Evolutionary conservation across 108 stramenopile genomes (phyloP), one percentile per base, ranked within the genome.

Genomic region (Cyclotella sp.): DNA sequence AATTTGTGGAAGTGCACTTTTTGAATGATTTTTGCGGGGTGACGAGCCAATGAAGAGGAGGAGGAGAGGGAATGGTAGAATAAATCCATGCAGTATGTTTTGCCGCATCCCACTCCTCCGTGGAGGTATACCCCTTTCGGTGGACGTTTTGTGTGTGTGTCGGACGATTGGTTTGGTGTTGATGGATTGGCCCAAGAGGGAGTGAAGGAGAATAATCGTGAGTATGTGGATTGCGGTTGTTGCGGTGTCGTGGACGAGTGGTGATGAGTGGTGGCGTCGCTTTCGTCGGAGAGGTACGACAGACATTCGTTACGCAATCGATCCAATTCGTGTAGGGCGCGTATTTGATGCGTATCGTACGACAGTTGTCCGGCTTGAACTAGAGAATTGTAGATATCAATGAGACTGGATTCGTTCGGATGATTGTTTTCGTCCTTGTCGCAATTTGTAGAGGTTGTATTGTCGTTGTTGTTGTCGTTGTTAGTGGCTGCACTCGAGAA

Each of bases 1-100:
- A 99, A 99, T 82, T 97, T 90, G 84, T 98, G 95, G 77, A 97
- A 99, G 73, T 99, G 99, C 18, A 98, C 96, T 55, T 94, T 90
- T 85, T 98, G 96, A 71, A 94, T 97, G 3, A 63, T 19, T 21
- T 42, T 43, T 44, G 64, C 12, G 29, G 82, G 78, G 2, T 2
- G 34, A 34, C 6, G 34, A 34, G 34, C 6, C 34, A 6, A 34
- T 34, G 34, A 34, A 6, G 34, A 34, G 34, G 34, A 34, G 34
- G 34, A 5, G 34, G 34, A 34, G 34, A 34, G 68, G 28, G 87
- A 79, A 60, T 92, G 72, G 72, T 86, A 98, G 73, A 99, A 97
- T 52, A 97, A 43, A 77, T 98, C 90, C 98, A 98, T 99, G 73
- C 94, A 79, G 62, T 96, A 95, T 3, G 99, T 98, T 72, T 99